Base-by-base conservation (phyloP, 768 basidiomycete genomes). In the Fibroporia radiculosa region DNA sequence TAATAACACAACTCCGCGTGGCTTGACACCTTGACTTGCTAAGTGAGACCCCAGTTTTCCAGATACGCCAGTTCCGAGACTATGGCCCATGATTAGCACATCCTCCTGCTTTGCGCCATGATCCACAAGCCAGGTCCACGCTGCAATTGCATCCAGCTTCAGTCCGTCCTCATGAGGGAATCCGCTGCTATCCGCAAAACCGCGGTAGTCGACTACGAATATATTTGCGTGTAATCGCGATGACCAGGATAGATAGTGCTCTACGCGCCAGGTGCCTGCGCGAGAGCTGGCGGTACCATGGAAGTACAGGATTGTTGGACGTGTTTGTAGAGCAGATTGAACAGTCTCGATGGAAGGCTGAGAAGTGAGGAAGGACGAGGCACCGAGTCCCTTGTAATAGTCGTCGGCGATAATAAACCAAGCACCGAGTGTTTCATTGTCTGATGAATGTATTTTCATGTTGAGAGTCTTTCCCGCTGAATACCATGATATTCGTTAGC, bases 281-380 rank as follows among this genome's bases (percentile, higher is more conserved):
- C 93, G 78, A 0, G 86, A 91, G 0, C 72, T 93, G 0, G 82
- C 84, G 50, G 95, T 95, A 8, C 95, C 95, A 51, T 97, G 95
- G 33, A 93, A 70, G 65, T 87, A 95, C n/a, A 97, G 69, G n/a
- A 95, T 67, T 0, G 85, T 93, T 0, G 90, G 90, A 22, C 72
- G 63, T 1, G 65, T 51, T 11, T 65, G 62, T 14, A 93, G 62
- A 1, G 88, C 83, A 16, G 66, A 51, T 13, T 70, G 58, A 27
- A 90, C 66, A 33, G 72, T 70, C 2, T 65, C 56, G 13, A 69
- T 61, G 14, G 66, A 34, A 3, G 57, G 58, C 0, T 61, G 63
- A 25, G 64, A 54, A 14, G 56, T 50, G 3, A 70, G 64, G 19
- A 74, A 64, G 24, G 65, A 61, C 16, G 62, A 55, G 5, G 60